Evolutionary conservation across 345 rosid genomes (phyloP).

Genomic region (Durio zibethinus): DNA sequence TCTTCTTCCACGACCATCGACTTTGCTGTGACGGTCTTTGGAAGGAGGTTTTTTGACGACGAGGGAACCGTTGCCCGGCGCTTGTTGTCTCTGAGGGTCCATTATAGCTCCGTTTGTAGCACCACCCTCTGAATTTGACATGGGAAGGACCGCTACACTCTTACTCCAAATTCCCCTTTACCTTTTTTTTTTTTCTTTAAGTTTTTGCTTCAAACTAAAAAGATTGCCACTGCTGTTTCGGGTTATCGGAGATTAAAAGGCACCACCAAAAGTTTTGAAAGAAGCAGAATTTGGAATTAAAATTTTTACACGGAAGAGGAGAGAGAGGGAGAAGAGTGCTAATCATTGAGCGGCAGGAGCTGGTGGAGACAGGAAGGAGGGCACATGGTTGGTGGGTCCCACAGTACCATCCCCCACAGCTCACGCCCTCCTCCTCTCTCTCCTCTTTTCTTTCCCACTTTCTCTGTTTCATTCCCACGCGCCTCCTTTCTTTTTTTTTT

Average conservation of each 20-base stretch:
- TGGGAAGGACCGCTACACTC: conserved; percentile 10
- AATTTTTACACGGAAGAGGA: not conserved
- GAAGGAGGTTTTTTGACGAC: conserved; percentile 85
- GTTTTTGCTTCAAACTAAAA: not conserved
- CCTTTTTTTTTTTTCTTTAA: not conserved
- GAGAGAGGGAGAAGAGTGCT: conserved; percentile 37
- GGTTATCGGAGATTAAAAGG: not conserved
- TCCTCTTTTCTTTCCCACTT: not conserved
- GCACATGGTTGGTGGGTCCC: conserved; percentile 99
- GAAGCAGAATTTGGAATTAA: conserved; percentile 6
- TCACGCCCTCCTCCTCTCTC: conserved; percentile 30
- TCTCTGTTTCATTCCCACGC: conserved; percentile 9
- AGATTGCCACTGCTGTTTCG: not conserved
- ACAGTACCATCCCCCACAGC: conserved; percentile 40
- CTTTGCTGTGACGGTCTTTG: conserved; percentile 97
- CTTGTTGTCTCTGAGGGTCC: conserved; percentile 52
- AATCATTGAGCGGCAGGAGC: conserved; percentile 97
- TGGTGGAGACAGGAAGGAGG: conserved; percentile 98
- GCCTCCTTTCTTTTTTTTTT: not conserved
- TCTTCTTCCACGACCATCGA: conserved; percentile 92
- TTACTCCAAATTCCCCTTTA: not conserved
- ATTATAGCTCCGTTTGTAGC: conserved; percentile 45
- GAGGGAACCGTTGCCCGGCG: conserved; percentile 43
- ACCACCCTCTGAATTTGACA: conserved; percentile 57
- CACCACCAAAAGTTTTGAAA: not conserved